These are phyloP conservation scores for Macrolepiota dolichaula DNA, from an alignment of 768 basidiomycete genomes.

Conservation along the genomic window DNA sequence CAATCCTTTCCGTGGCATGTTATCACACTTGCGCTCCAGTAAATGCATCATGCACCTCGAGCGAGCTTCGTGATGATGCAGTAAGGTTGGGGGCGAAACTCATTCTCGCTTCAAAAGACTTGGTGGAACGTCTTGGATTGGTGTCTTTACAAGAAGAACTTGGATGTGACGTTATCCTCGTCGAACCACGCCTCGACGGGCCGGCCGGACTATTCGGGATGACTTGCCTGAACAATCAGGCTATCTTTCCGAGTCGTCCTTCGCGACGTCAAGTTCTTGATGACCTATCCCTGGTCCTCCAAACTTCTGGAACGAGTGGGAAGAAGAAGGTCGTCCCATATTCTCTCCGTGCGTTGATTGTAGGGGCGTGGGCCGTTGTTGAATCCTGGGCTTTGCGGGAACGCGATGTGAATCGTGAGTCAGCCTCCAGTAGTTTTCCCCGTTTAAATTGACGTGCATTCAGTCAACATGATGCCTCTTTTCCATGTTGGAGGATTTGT, in stretches of 20 bases:
- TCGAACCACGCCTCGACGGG: slow-evolving; percentile 28
- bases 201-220: slow-evolving; percentile 40
- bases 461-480: slow-evolving; percentile 51
- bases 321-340: slow-evolving; percentile 50
- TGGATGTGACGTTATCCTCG: slow-evolving; percentile 35
- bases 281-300: slow-evolving; percentile 52
- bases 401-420: slow-evolving; percentile 44
- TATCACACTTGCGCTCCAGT: slow-evolving; percentile 47
- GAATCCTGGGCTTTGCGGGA: slow-evolving; percentile 37
- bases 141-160: slow-evolving; percentile 28
- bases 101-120: slow-evolving; percentile 38
- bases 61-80: slow-evolving; percentile 42
- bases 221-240: slow-evolving; percentile 22
- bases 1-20: slow-evolving; percentile 36
- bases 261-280: slow-evolving; percentile 32
- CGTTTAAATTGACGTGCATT: slow-evolving; percentile 1
- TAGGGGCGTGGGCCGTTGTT: slow-evolving; percentile 41
- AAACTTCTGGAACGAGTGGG: slow-evolving; percentile 59
- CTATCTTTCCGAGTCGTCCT: slow-evolving; percentile 17
- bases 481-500: slow-evolving; percentile 63
- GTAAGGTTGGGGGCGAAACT: slow-evolving; percentile 34
- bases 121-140: slow-evolving; percentile 34
- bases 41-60: slow-evolving; percentile 41
- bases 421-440: background rate
- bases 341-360: slow-evolving; percentile 36